Conservation (phyloP, 768 basidiomycete species). For the Imleria badia region DNA sequence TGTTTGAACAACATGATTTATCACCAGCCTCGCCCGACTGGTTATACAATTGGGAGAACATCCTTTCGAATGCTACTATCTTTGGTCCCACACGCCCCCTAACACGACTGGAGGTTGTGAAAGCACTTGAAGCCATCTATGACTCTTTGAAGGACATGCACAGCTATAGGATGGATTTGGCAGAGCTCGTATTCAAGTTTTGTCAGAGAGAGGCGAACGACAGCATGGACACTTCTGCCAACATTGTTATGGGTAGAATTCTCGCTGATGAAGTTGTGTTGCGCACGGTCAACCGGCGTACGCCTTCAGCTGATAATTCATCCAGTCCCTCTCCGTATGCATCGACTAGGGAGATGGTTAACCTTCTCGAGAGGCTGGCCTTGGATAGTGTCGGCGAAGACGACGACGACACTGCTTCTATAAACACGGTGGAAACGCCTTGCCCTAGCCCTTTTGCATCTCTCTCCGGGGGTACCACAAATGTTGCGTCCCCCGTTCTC, state of each 20-base stretch:
- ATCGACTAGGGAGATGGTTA: constrained; percentile 32
- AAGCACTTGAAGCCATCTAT: constrained; percentile 56
- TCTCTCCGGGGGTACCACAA: constrained; percentile 33
- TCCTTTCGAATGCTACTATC: constrained; percentile 51
- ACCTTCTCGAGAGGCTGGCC: constrained; percentile 43
- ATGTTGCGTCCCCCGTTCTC: constrained; percentile 48
- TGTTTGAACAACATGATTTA: constrained; percentile 67
- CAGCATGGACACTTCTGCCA: constrained; percentile 26
- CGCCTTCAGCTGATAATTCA: constrained; percentile 9
- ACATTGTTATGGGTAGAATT: constrained; percentile 51
- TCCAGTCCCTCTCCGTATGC: constrained; percentile 19
- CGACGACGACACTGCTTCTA: constrained; percentile 43
- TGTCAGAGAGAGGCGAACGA: constrained; percentile 38
- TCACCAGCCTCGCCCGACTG: constrained; percentile 72
- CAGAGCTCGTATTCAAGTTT: constrained; percentile 56
- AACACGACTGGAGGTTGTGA: constrained; percentile 58
- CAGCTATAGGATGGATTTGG: constrained; percentile 53
- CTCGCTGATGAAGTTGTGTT: constrained; percentile 69
- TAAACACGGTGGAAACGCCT: constrained; percentile 40
- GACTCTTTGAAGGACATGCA: constrained; percentile 70
- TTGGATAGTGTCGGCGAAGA: constrained; percentile 36
- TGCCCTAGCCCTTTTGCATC: constrained; percentile 34
- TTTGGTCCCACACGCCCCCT: constrained; percentile 44
- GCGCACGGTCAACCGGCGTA: constrained; percentile 43
- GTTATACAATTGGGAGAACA: constrained; percentile 62